Conservation (phyloP, 116 monocot species). For the Zostera marina region DNA sequence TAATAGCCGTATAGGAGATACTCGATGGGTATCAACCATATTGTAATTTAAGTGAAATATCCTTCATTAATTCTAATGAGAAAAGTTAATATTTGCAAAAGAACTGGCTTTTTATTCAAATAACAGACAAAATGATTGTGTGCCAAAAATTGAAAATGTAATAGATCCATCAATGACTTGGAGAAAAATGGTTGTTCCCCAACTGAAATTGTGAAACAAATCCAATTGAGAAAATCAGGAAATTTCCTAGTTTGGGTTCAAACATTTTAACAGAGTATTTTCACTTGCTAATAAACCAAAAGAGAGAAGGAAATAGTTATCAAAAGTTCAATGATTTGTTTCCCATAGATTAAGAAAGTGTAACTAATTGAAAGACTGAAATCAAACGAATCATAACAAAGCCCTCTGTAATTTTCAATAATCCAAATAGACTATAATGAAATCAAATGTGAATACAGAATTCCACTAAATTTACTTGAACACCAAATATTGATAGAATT, state of each 20-base stretch:
- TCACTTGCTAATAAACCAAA: background rate
- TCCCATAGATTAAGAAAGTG: too few species aligned
- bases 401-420: background rate
- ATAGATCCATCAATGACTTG: too few species aligned
- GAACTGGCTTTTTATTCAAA: too few species aligned
- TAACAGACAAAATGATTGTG: too few species aligned
- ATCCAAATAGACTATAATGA: background rate
- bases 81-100: too few species aligned
- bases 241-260: background rate
- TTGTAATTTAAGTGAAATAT: too few species aligned
- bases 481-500: background rate
- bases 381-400: background rate
- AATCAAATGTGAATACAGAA: background rate
- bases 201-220: background rate
- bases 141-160: too few species aligned
- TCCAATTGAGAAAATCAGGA: background rate
- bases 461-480: background rate
- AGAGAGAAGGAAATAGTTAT: background rate
- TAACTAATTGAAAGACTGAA: background rate
- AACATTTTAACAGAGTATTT: background rate
- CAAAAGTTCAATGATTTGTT: too few species aligned
- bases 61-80: too few species aligned
- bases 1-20: background rate
- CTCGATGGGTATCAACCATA: background rate
- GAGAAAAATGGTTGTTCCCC: too few species aligned